Evolutionary conservation across 208 protist species (phyloP).

Genomic region (Entamoeba moshkovskii): DNA sequence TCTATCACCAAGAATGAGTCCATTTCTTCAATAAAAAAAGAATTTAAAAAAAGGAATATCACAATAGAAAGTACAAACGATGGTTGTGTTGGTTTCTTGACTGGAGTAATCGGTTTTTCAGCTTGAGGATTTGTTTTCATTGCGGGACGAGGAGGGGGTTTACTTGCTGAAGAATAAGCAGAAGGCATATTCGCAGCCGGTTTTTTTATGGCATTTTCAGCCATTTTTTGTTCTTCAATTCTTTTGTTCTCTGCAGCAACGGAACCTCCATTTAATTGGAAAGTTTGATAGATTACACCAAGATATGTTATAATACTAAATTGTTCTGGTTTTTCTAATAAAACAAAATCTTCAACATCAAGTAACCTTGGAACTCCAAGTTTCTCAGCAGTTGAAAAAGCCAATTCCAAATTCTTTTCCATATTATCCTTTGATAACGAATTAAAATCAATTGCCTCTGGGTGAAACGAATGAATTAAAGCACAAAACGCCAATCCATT

Average conservation of each 20-base stretch:
- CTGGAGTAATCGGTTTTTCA: no score
- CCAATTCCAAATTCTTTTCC: background rate
- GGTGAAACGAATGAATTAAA: background rate
- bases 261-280: background rate
- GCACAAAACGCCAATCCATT: background rate
- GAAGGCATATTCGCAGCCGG: no score
- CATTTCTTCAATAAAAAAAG: no score
- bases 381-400: background rate
- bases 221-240: background rate
- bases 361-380: background rate
- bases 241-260: background rate
- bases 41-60: no score
- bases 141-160: no score
- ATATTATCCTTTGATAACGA: background rate
- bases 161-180: background rate
- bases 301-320: background rate
- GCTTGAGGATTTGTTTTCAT: background rate
- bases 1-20: background rate
- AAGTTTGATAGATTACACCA: background rate
- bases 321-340: background rate
- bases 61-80: no score
- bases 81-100: no score
- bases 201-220: background rate
- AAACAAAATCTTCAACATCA: background rate
- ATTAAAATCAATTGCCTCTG: background rate